phyloP scores from a whole-genome alignment of 495 filamentous ascomycete species.

The Penicillium riverlandense region DNA sequence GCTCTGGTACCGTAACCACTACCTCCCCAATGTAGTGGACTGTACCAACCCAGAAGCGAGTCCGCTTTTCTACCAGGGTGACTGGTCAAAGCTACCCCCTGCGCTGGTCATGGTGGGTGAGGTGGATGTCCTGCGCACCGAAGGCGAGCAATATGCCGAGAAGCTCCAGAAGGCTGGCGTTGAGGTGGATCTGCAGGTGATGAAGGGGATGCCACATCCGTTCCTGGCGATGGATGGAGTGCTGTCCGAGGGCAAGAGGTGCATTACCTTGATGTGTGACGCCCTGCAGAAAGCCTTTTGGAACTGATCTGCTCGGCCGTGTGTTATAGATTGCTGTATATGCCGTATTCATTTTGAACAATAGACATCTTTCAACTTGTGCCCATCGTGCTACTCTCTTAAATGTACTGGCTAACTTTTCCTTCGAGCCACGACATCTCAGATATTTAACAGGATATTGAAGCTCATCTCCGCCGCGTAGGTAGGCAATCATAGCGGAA shows the following conservation, averaged over 20 bases:
- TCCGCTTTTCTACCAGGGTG: constrained; percentile 42
- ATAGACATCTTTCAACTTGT: too few relatives aligned
- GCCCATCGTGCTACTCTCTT: too few relatives aligned
- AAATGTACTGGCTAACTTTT: too few relatives aligned
- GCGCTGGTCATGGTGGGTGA: constrained; percentile 51
- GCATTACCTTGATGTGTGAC: constrained; percentile 49
- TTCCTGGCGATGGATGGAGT: constrained; percentile 55
- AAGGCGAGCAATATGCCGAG: constrained; percentile 43
- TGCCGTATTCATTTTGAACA: background rate
- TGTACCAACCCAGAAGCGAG: constrained; percentile 46
- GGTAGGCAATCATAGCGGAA: too few relatives aligned
- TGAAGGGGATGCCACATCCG: constrained; percentile 57
- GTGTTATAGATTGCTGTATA: background rate
- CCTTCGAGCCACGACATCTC: too few relatives aligned
- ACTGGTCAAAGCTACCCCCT: constrained; percentile 41
- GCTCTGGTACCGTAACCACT: constrained; percentile 53
- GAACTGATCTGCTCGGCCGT: constrained; percentile 3
- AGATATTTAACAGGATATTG: too few relatives aligned
- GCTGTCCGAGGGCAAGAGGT: constrained; percentile 43
- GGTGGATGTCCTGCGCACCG: constrained; percentile 46
- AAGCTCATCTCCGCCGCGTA: too few relatives aligned
- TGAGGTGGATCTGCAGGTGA: constrained; percentile 46
- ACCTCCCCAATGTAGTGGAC: constrained; percentile 40
- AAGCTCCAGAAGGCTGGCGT: constrained; percentile 45
- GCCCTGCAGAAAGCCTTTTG: constrained; percentile 39